A percentile compares a stretch with the other conserved stretches of the same genome.
Conservation (phyloP, 805 yeast genomes). For the Nakazawaea wickerhamii region DNA sequence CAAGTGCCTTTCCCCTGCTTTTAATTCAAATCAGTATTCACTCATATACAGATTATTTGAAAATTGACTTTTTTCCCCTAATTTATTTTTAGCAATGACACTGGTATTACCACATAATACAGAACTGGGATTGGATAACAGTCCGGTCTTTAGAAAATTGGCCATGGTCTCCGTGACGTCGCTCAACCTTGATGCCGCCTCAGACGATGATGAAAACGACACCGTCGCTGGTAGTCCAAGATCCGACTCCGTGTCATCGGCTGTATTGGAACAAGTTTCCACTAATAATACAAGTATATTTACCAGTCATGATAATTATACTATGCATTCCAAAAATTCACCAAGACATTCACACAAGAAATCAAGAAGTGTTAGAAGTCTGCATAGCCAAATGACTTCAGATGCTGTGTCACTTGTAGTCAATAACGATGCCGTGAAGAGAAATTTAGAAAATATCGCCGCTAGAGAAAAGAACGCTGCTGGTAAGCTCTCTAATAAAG, state of each 20-base stretch:
- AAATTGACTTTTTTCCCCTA: too few species aligned
- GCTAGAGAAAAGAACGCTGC: not conserved
- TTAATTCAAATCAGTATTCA: too few species aligned
- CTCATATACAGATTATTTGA: too few species aligned
- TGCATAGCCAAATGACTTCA: not conserved
- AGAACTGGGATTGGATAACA: not conserved
- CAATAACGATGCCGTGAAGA: not conserved
- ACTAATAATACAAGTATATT: not conserved
- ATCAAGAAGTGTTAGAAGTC: not conserved
- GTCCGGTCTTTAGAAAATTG: slow-evolving; percentile 2
- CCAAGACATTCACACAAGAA: not conserved
- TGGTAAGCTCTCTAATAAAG: not conserved
- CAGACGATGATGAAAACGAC: not conserved
- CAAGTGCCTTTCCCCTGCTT: too few species aligned
- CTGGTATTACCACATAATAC: not conserved
- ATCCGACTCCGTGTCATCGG: too few species aligned
- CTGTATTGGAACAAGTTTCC: not conserved
- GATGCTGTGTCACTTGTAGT: not conserved
- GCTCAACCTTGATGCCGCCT: not conserved
- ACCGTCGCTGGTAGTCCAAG: not conserved
- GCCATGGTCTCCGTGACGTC: slow-evolving; percentile 4
- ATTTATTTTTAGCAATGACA: not conserved
- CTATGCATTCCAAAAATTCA: not conserved
- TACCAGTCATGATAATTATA: too few species aligned
- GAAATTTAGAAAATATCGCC: not conserved